Evolutionary conservation across 1,284 basidiomycete genomes (phyloP), one percentile per base, ranked within the genome.

Genomic region (Sphaerobolus stellatus): DNA sequence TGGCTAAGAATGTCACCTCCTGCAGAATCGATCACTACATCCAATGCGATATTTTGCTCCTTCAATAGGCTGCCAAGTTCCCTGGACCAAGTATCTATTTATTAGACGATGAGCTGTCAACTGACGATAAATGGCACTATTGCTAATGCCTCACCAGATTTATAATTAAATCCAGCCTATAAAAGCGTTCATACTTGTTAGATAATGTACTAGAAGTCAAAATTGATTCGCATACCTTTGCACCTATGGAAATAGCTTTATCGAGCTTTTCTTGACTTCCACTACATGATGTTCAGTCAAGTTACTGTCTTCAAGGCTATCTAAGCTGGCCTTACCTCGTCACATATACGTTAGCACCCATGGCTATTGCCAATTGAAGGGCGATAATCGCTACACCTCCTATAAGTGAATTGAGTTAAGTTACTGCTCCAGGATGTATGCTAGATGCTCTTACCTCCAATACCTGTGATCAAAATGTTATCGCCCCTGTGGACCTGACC

Each of bases 331-430:
- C 43, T 36, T 11, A 53, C 52, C 52, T 53, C 0, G 91, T 91
- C n/a, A 94, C 90, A 67, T 84, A 94, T 9, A 93, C 90, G 44
- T 82, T 81, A 0, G 88, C 90, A 7, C 90, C 89, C 61, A 79
- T 80, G 0, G 88, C 90, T 1, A 92, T 64, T 62, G 86, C 89
- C 22, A 94, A 71, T 66, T 94, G 92, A 50, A 94, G 69, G 0
- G 90, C 86, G 33, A 83, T 64, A 22, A 94, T 74, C 0, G 92
- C 92, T 27, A 94, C 92, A 6, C 92, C 92, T 11, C 92, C 74
- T 46, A 33, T n/a, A 52, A 46, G 34, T 25, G 11, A 41, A 36
- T 50, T 5, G 44, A 44, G 16, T 16, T 25, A n/a, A n/a, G 44
- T 33, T 52, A 5, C 6, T 34, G 49, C 3, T 22, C n/a, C n/a